These are phyloP conservation scores for Chrysanthemum makinoi DNA, from an alignment of 129 eudicot genomes.

Conservation along the genomic window DNA sequence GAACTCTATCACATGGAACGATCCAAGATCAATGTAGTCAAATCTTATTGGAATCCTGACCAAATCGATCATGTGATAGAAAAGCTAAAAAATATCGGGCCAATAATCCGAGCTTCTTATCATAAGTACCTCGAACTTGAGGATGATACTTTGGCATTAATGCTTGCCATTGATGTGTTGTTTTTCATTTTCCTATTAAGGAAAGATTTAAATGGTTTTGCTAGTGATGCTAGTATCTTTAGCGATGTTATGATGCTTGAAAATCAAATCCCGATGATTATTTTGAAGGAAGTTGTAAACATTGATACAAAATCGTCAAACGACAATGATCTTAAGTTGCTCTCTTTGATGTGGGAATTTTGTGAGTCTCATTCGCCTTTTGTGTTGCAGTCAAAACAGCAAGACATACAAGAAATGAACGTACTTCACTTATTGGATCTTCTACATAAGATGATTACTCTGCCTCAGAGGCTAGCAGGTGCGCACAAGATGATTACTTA, in stretches of 20 bases:
- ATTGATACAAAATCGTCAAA: too few species aligned
- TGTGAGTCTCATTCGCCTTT: conserved; percentile 22
- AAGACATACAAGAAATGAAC: neutral
- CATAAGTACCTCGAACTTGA: conserved; percentile 35
- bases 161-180: conserved; percentile 37
- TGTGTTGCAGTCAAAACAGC: neutral
- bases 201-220: too few species aligned
- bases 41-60: neutral
- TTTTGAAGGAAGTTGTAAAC: too few species aligned
- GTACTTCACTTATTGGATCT: conserved; percentile 22
- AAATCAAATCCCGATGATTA: too few species aligned
- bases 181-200: conserved; percentile 27
- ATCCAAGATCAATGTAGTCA: conserved; percentile 29
- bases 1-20: conserved; percentile 33
- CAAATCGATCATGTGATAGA: conserved; percentile 21
- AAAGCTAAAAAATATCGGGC: conserved; percentile 27
- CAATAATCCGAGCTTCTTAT: conserved; percentile 32
- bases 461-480: neutral
- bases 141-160: conserved; percentile 33
- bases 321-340: too few species aligned
- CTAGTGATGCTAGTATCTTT: too few species aligned
- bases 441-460: conserved; percentile 14
- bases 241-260: too few species aligned
- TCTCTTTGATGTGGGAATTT: conserved; percentile 11
- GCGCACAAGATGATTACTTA: too few species aligned